Conservation (phyloP, 2,329 filamentous ascomycete genomes). For the Talaromyces islandicus region DNA sequence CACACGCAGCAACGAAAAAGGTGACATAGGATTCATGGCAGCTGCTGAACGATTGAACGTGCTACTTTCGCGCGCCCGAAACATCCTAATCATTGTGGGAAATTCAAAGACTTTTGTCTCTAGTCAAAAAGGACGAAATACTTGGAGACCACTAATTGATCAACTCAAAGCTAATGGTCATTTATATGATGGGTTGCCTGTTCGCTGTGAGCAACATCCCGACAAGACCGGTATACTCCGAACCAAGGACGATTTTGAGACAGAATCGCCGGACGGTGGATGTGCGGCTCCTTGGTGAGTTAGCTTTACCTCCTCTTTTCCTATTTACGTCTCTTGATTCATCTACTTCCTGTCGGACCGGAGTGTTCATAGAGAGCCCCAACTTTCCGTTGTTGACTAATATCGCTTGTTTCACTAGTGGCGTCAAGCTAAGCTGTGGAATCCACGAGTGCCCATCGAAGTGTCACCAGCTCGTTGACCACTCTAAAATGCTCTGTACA, state of each 20-base stretch:
- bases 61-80: constrained; percentile 59
- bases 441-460: constrained; percentile 53
- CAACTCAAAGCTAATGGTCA: constrained; percentile 46
- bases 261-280: constrained; percentile 62
- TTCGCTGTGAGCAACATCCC: constrained; percentile 57
- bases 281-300: constrained; percentile 58
- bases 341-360: constrained; percentile 9
- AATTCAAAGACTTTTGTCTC: constrained; percentile 62
- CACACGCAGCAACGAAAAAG: constrained; percentile 57
- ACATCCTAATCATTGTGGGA: constrained; percentile 63
- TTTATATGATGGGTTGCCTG: constrained; percentile 56
- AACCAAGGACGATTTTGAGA: constrained; percentile 53
- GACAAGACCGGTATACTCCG: constrained; percentile 43
- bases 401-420: constrained; percentile 23
- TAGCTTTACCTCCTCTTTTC: not conserved
- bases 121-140: constrained; percentile 50
- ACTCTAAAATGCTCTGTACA: constrained; percentile 49
- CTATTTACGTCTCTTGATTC: not conserved
- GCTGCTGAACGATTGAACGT: constrained; percentile 65
- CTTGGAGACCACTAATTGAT: constrained; percentile 56
- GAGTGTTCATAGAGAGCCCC: too few species aligned
- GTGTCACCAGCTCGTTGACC: constrained; percentile 59
- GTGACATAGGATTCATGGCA: constrained; percentile 66
- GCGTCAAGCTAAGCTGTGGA: constrained; percentile 42
- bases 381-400: too few species aligned